These are phyloP conservation scores for Colletotrichum truncatum DNA, from an alignment of 2,329 filamentous ascomycete species.

Conservation along the genomic window DNA sequence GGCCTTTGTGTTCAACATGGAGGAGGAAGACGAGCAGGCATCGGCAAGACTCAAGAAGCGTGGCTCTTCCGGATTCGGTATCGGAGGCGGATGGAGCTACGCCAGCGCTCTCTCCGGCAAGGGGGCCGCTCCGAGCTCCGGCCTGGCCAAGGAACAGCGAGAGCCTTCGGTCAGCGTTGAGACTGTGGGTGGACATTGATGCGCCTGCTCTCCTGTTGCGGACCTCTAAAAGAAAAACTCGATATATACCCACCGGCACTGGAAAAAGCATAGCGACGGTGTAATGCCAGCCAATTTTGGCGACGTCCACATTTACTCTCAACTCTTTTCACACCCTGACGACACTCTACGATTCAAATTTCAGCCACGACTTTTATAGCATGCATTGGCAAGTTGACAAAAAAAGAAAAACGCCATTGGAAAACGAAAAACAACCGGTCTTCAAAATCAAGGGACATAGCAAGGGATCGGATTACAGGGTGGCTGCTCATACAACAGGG, in stretches of 20 bases:
- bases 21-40: constrained; percentile 64
- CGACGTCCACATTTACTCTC: constrained; percentile 8
- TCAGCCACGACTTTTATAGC: constrained; percentile 26
- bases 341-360: constrained; percentile 26
- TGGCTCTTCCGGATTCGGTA: constrained; percentile 52
- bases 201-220: background rate
- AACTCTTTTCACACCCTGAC: constrained; percentile 23
- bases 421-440: constrained; percentile 28
- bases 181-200: constrained; percentile 32
- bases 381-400: constrained; percentile 30
- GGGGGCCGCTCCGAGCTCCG: constrained; percentile 7
- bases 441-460: constrained; percentile 26
- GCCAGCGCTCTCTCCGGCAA: constrained; percentile 39
- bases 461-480: constrained; percentile 21
- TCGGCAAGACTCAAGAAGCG: constrained; percentile 58
- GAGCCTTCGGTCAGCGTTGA: constrained; percentile 31
- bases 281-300: constrained; percentile 1
- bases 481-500: constrained; percentile 27
- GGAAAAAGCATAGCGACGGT: constrained; percentile 26
- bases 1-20: constrained; percentile 73
- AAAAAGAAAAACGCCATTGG: constrained; percentile 12
- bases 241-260: background rate
- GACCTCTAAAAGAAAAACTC: background rate
- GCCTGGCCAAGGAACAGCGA: constrained; percentile 30
- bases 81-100: constrained; percentile 52